Evolutionary conservation across 495 filamentous ascomycete genomes (phyloP), one percentile per base, ranked within the genome.

Genomic region (Lasiosphaeris hirsuta): DNA sequence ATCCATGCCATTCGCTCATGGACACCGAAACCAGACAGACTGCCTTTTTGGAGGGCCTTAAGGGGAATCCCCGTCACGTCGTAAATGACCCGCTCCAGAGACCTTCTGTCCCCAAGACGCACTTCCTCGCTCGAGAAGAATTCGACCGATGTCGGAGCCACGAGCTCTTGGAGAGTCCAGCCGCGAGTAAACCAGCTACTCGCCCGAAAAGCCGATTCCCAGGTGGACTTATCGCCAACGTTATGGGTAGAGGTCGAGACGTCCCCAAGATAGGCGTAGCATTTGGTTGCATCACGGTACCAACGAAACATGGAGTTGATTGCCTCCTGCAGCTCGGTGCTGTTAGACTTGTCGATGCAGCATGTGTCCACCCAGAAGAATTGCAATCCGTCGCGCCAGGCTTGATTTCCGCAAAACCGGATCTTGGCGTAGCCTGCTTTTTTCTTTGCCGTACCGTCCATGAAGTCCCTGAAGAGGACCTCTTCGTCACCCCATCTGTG

Each of bases 231-330:
- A 5, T 5, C 23, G 5, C 5, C 23, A 5, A 5, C 23, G 23
- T 30, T 5, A 2, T 30, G 23, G 2, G 2, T 2, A 5, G 2
- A 30, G 23, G 2, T 30, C 23, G 23, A 30, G 14, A 52, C 36
- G 36, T 52, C 50, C 3, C 1, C 3, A 5, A 53, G 51, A 18
- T 13, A 42, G 51, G 23, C 51, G 39, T 43, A 53, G 39, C 51
- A 53, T 7, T 42, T 39, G 7, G 23, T 1, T 2, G 51, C 51
- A 4, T 11, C 4, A 6, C 30, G 8, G 39, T 53, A 53, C 51
- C 51, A 53, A 1, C 9, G 9, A 18, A 36, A 53, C 51, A 53
- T 53, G 23, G 51, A 53, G 51, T 53, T 53, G 51, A 53, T 42
- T 8, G 17, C 19, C 37, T 53, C 37, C 8, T 18, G 13, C 0